Conservation (phyloP, 176 grass and related monocot genomes). For the Phyllostachys edulis region DNA sequence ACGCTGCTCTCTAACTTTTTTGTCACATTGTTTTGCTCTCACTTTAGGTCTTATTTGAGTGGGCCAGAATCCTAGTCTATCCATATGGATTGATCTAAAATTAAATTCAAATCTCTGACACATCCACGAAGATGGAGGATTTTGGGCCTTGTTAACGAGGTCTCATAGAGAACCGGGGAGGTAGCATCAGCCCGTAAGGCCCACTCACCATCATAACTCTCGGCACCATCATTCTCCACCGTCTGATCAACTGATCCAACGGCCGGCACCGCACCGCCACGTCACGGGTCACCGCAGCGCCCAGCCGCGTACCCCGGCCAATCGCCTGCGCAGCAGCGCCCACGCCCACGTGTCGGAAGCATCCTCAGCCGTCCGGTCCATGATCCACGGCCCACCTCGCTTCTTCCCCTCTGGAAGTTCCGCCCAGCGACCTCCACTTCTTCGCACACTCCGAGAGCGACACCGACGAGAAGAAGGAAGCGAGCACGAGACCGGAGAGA, state of each 20-base stretch:
- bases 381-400: conserved; percentile 7
- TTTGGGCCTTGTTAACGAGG: too few relatives aligned
- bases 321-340: too few relatives aligned
- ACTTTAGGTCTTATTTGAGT: too few relatives aligned
- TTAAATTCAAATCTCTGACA: too few relatives aligned
- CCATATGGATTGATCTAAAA: too few relatives aligned
- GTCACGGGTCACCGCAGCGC: conserved; percentile 17
- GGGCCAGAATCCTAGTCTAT: too few relatives aligned
- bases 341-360: too few relatives aligned
- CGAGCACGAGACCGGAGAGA: neutral
- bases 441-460: neutral
- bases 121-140: too few relatives aligned
- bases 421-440: neutral
- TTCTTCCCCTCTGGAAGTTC: conserved; percentile 28
- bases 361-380: too few relatives aligned
- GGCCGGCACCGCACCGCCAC: neutral
- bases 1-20: too few relatives aligned
- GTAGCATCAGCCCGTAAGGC: neutral
- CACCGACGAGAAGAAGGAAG: neutral
- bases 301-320: conserved; percentile 14
- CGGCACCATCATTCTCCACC: neutral
- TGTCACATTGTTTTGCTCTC: too few relatives aligned
- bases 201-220: neutral
- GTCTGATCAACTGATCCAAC: conserved; percentile 26
- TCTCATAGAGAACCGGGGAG: too few relatives aligned